Base-by-base conservation (phyloP, 2,329 filamentous ascomycete genomes). In the Aspergillus brasiliensis region DNA sequence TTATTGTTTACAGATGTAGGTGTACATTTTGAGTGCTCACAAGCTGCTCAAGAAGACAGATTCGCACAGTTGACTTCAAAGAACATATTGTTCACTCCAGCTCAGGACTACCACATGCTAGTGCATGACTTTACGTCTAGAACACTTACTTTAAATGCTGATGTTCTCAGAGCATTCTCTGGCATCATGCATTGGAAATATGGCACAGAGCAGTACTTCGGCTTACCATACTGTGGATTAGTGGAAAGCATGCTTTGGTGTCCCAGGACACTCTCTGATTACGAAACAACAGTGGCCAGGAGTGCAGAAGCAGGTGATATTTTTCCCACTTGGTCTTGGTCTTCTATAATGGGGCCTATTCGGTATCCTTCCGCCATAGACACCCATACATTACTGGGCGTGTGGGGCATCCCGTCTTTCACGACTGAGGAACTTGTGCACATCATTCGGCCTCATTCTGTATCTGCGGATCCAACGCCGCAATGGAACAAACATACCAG, bases 241-340 rank as follows among this genome's bases (percentile, higher is more conserved):
- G 2, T 11, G 19, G 2, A 6, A 10, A 19, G 40, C 11, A 44
- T 44, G 40, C 8, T 44, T 2, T 44, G 40, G 40, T 0, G 0
- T 31, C 3, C 2, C 10, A 1, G 2, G 5, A 4, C 0, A n/a
- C 0, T 4, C 0, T 21, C 8, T 8, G 17, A 1, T 19, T 2
- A 1, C 17, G 19, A 13, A 21, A 13, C 2, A 23, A 5, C n/a
- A 2, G 40, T 13, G 10, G 17, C 19, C 17, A 23, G 40, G 40
- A 15, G 5, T 15, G 5, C 10, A 23, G 11, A 15, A 15, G 8
- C 19, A 7, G 40, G 17, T 6, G 13, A 13, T 44, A 44, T 23
- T 0, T 44, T 44, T 15, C 40, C 40, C 0, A 21, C 40, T 10
- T 44, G 40, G 40, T 44, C 40, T 1, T 44, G 40, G 19, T 44